Base-by-base conservation (phyloP, 371 early-diverging fungal species). In the Apophysomyces ossiformis region DNA sequence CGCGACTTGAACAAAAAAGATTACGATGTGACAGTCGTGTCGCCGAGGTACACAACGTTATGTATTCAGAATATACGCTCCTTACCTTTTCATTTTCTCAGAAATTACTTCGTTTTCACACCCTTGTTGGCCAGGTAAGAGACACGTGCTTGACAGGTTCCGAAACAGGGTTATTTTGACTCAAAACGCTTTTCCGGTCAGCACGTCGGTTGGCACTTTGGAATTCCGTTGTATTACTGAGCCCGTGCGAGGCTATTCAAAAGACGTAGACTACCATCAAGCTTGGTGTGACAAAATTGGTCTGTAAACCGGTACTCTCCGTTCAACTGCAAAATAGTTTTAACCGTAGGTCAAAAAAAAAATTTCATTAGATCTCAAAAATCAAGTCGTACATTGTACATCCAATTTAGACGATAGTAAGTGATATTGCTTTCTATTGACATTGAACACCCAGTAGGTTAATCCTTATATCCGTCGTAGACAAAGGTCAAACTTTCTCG, bases 61-160 rank as follows among this genome's bases (percentile, higher is more conserved):
- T 4, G 8, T 57, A 43, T 37, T 7, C 11, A 47, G 12, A 44
- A 16, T 54, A 46, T 35, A 8, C 35, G 37, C 16, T 47, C 21
- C 11, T 26, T 15, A 3, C 21, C n/a, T 57, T 26, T 47, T 60
- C n/a, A 56, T 71, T 37, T 60, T 36, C 13, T 58, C 64, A 79
- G 90, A 68, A 92, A 93, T 69, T 87, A 92, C 70, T 94, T 92
- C 71, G 73, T 92, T 35, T 93, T 95, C 69, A 93, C 93, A 43
- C 93, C 94, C n/a, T 69, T 95, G 60, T 79, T 95, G 50, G 92
- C 94, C 1, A 64, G 73, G 73, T 69, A 69, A 62, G 44, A 1
- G 21, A 26, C 63, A 32, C 44, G 41, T 56, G 18, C 37, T 21
- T 21, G 13, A 54, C 15, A 46, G 21, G 36, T 37, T 56, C n/a